A percentile compares a stretch with the other conserved stretches of the same genome.
phyloP scores from a whole-genome alignment of 1,139 yeast species.

The Zygosaccharomyces pseudobailii region DNA sequence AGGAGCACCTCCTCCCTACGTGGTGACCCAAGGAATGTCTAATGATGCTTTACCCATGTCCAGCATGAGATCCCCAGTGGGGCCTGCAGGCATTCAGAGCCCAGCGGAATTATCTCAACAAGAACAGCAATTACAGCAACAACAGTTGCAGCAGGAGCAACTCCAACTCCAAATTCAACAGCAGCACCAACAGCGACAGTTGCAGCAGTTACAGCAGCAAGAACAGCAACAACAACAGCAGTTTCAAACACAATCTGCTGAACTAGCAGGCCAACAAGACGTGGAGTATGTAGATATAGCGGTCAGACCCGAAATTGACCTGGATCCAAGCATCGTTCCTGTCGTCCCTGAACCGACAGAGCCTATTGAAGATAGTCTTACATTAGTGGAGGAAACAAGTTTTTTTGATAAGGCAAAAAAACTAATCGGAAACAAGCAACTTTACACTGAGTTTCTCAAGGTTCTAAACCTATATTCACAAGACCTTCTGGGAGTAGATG shows the following conservation, averaged over 20 bases:
- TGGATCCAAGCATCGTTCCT: conserved; percentile 71
- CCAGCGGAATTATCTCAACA: conserved; percentile 11
- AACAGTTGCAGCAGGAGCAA: conserved; percentile 7
- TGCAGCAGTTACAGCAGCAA: neutral
- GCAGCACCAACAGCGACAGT: conserved; percentile 9
- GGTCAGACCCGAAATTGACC: conserved; percentile 46
- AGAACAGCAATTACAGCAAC: conserved; percentile 15
- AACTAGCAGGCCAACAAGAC: conserved; percentile 11
- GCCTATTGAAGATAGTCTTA: conserved; percentile 57
- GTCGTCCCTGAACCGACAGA: conserved; percentile 84
- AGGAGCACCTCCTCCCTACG: conserved; percentile 10
- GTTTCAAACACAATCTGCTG: conserved; percentile 3
- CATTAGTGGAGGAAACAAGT: conserved; percentile 74
- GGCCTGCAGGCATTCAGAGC: conserved; percentile 8
- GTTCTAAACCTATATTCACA: conserved; percentile 81
- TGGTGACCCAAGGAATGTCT: conserved; percentile 18
- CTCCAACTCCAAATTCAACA: conserved; percentile 14
- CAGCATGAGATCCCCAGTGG: conserved; percentile 31
- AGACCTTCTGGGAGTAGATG: conserved; percentile 78
- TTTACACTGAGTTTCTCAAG: conserved; percentile 87
- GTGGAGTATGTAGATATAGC: conserved; percentile 47
- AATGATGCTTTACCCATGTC: conserved; percentile 37
- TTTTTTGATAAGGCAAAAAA: conserved; percentile 92
- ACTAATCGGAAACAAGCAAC: conserved; percentile 81
- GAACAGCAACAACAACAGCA: neutral